Evolutionary conservation across 2,329 filamentous ascomycete species (phyloP), one percentile per base, ranked within the genome.

Genomic region (Lasiodiplodia citricola): DNA sequence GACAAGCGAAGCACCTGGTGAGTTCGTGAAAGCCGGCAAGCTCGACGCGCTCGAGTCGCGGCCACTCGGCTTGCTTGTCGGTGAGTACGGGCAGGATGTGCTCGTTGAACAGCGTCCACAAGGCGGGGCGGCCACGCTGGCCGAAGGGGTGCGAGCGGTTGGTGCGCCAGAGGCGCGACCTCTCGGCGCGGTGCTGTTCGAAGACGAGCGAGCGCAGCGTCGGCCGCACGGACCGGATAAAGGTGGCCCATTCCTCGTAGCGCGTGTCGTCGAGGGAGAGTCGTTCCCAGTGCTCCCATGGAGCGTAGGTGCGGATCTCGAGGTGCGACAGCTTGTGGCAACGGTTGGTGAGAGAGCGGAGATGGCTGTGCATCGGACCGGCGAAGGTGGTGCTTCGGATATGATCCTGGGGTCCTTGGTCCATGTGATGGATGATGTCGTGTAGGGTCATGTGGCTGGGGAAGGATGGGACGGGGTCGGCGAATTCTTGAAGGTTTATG

Each of bases 231-330:
- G 37, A n/a, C 7, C n/a, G 57, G 37, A 60, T n/a, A 38, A 60
- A 60, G 57, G 21, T n/a, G 14, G 57, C 57, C 57, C 57, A 60
- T n/a, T 60, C 57, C 11, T n/a, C 57, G 38, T 60, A 60, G 57
- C 57, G 57, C 16, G 38, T 13, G 57, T 47, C 57, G 57, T 60
- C 57, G 16, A 47, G 38, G 1, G 57, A 47, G 37, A 60, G 41
- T 8, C 28, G 23, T 6, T 60, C 57, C 57, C 38, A 47, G 57
- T 47, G 57, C 57, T 60, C 57, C 57, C 57, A 60, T 11, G 57
- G 57, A 23, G 57, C 57, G 57, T 60, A 60, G 13, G 21, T 60
- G 57, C 57, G 57, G 23, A 60, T 60, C 21, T 60, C 57, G 37
- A 60, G 57, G 38, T 60, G 57, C 10, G 57, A n/a, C 38, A 60